phyloP scores from a whole-genome alignment of 2,329 filamentous ascomycete species.

The Colletotrichum sp. region DNA sequence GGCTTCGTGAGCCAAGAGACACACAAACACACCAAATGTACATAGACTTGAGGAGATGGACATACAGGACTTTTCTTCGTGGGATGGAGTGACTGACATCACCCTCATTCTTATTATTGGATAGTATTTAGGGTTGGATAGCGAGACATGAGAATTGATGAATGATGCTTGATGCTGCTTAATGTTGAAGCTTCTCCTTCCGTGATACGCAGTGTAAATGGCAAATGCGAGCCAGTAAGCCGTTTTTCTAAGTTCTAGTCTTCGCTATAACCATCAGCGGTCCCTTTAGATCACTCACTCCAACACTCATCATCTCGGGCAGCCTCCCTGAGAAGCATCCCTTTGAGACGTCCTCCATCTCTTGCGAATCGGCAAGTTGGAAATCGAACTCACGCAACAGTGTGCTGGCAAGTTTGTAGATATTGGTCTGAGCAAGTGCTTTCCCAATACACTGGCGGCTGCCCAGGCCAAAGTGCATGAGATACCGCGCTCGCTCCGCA shows the following conservation, averaged over 20 bases:
- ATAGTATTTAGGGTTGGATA: neutral
- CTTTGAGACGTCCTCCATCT: neutral
- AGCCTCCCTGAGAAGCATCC: neutral
- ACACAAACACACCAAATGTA: neutral
- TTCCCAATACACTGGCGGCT: conserved; percentile 8
- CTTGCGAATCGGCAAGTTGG: neutral
- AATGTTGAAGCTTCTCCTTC: neutral
- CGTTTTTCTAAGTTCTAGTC: neutral
- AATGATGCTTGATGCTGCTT: neutral
- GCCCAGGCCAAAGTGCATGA: conserved; percentile 11
- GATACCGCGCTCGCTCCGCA: neutral
- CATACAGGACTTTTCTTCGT: neutral
- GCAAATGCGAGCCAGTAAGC: neutral
- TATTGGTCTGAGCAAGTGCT: conserved; percentile 3
- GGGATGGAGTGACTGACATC: neutral
- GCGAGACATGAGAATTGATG: neutral
- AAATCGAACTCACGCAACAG: neutral
- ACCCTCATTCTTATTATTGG: neutral
- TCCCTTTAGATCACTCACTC: neutral
- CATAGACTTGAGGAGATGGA: neutral
- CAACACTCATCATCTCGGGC: neutral
- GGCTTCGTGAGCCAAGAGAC: neutral
- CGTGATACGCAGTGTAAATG: neutral
- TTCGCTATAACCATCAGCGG: neutral
- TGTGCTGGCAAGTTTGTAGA: conserved; percentile 2